Conservation (phyloP, 805 yeast genomes). For the Starmerella bombicola region DNA sequence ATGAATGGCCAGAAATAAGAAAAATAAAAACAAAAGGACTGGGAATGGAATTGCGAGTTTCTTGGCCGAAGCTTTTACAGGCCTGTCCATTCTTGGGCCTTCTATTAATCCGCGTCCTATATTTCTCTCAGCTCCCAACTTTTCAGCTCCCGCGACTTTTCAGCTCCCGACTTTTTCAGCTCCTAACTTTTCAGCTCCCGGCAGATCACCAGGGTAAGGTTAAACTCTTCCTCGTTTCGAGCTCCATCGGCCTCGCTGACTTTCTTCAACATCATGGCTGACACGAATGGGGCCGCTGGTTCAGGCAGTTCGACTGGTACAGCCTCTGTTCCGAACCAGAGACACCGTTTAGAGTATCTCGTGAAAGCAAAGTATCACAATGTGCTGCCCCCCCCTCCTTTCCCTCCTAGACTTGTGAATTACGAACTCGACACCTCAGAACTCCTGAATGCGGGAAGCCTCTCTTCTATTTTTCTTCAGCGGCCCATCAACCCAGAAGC, state of each 20-base stretch:
- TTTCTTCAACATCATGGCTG: conserved; percentile 1
- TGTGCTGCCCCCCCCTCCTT: conserved; percentile 82
- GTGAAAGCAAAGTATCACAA: conserved; percentile 77
- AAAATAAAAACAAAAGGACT: background rate
- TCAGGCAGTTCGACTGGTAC: background rate
- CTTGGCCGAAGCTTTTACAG: background rate
- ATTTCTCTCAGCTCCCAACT: too few relatives aligned
- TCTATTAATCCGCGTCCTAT: too few relatives aligned
- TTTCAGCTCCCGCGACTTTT: too few relatives aligned
- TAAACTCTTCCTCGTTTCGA: background rate
- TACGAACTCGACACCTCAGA: conserved; percentile 37
- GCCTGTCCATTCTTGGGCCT: too few relatives aligned
- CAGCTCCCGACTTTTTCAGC: too few relatives aligned
- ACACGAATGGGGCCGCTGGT: background rate
- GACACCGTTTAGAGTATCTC: conserved; percentile 28
- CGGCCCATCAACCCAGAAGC: conserved; percentile 41
- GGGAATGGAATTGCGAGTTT: background rate
- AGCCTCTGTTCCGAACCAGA: background rate
- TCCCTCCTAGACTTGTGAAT: conserved; percentile 73
- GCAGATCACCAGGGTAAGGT: too few relatives aligned
- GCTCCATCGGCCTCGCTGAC: background rate
- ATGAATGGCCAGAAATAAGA: background rate
- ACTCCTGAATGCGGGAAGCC: conserved; percentile 41
- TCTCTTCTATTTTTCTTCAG: conserved; percentile 38
- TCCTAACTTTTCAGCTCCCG: too few relatives aligned